A percentile compares a stretch with the other conserved stretches of the same genome.
phyloP scores from a whole-genome alignment of 2,329 filamentous ascomycete genomes.

The Alternaria arborescens region DNA sequence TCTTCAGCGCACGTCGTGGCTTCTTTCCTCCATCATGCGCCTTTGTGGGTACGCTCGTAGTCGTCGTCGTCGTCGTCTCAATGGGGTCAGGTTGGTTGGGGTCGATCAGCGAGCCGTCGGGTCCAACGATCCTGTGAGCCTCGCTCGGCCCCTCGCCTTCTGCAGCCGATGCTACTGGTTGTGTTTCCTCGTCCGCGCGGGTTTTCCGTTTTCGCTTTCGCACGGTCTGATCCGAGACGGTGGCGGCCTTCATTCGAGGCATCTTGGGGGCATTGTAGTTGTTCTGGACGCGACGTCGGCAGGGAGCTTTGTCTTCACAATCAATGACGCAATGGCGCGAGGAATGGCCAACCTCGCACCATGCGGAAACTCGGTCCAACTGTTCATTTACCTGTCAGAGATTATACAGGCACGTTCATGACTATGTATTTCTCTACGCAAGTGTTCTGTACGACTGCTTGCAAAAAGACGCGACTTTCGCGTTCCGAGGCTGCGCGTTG shows the following conservation, averaged over 20 bases:
- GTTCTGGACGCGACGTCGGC: slow-evolving; percentile 5
- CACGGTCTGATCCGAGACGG: slow-evolving; percentile 55
- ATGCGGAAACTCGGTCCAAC: background rate
- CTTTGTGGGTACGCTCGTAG: slow-evolving; percentile 63
- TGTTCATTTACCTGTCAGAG: background rate
- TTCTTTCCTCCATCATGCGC: slow-evolving; percentile 65
- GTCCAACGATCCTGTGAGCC: slow-evolving; percentile 4
- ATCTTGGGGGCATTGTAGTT: slow-evolving; percentile 26
- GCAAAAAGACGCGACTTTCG: background rate
- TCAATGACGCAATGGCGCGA: slow-evolving; percentile 39
- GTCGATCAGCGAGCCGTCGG: slow-evolving; percentile 6
- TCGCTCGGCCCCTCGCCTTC: slow-evolving; percentile 18
- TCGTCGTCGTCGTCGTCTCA: slow-evolving; percentile 41
- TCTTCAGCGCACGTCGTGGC: slow-evolving; percentile 56
- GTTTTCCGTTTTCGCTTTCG: slow-evolving; percentile 55
- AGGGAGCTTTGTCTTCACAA: slow-evolving; percentile 12
- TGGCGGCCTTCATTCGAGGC: slow-evolving; percentile 52
- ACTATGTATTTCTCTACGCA: background rate
- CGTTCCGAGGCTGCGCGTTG: slow-evolving; percentile 9
- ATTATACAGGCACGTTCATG: background rate
- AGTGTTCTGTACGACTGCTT: background rate
- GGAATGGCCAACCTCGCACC: background rate
- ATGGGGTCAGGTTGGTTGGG: slow-evolving; percentile 8
- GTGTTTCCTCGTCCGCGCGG: slow-evolving; percentile 29
- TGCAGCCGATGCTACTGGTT: slow-evolving; percentile 17